Percentiles rank a stretch among this genome's conserved stretches.
Evolutionary conservation across 2,329 filamentous ascomycete species (phyloP).

Genomic region (Pestalotiopsis sp.): DNA sequence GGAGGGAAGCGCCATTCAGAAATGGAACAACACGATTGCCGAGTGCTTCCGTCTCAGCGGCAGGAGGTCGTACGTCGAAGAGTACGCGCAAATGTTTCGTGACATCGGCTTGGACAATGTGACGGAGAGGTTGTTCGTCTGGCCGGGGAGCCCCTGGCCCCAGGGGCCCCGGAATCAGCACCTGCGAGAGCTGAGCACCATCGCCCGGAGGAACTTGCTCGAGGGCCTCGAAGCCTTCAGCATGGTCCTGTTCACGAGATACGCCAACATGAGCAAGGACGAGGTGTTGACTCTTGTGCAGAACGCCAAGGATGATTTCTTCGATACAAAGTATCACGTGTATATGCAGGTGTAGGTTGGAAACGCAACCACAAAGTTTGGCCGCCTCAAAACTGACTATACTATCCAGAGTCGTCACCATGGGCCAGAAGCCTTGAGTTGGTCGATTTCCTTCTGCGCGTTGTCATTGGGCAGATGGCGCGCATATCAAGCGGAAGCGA

Average conservation of each 20-base stretch:
- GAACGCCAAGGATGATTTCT: slow-evolving; percentile 7
- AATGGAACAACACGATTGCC: neutral
- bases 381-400: neutral
- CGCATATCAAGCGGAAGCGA: neutral
- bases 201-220: neutral
- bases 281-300: slow-evolving; percentile 6
- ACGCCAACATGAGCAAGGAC: slow-evolving; percentile 1
- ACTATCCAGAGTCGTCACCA: slow-evolving; percentile 6
- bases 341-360: slow-evolving; percentile 8
- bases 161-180: slow-evolving; percentile 13
- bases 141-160: slow-evolving; percentile 15
- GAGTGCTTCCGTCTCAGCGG: slow-evolving; percentile 13
- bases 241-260: slow-evolving; percentile 6
- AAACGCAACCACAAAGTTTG: neutral
- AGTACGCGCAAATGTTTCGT: slow-evolving; percentile 11
- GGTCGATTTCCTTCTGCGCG: neutral
- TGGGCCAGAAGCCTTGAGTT: slow-evolving; percentile 8
- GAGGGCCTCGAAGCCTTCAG: slow-evolving; percentile 3
- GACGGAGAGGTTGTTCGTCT: slow-evolving; percentile 11
- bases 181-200: slow-evolving; percentile 3
- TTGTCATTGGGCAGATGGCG: neutral
- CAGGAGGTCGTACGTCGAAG: slow-evolving; percentile 4
- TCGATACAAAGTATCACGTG: slow-evolving; percentile 10
- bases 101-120: slow-evolving; percentile 13
- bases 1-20: slow-evolving; percentile 13